Conservation (phyloP, 202 grass and related monocot species). For the Dendrocalamus latiflorus region DNA sequence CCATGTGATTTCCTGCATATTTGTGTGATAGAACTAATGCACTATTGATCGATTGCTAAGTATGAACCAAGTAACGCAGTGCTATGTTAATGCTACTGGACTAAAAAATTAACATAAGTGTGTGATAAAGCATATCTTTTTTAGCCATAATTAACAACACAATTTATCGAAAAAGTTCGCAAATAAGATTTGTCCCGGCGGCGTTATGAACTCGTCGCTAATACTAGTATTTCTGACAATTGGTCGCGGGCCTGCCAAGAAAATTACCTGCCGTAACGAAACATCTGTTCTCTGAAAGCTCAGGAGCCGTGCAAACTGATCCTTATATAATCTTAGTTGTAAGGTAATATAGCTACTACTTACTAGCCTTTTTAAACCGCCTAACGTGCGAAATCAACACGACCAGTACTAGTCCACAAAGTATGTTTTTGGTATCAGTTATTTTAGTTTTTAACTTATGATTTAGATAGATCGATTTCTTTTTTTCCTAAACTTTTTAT, state of each 20-base stretch:
- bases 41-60: not conserved
- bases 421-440: no score
- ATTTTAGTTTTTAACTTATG: no score
- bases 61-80: not conserved
- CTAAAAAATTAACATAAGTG: not conserved
- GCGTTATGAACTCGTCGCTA: not conserved
- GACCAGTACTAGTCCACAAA: no score
- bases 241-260: not conserved
- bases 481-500: no score
- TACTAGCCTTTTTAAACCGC: no score
- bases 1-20: not conserved
- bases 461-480: no score
- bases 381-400: not conserved
- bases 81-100: not conserved
- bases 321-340: not conserved
- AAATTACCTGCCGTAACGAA: not conserved
- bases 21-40: not conserved
- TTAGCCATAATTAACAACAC: not conserved
- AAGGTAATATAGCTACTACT: not conserved
- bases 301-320: not conserved
- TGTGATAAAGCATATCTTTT: not conserved
- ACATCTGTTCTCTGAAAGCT: not conserved
- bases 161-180: not conserved
- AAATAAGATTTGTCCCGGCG: not conserved
- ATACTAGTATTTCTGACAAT: not conserved